Evolutionary conservation across 1,284 basidiomycete species (phyloP).

Genomic region (Albatrellus sp.): DNA sequence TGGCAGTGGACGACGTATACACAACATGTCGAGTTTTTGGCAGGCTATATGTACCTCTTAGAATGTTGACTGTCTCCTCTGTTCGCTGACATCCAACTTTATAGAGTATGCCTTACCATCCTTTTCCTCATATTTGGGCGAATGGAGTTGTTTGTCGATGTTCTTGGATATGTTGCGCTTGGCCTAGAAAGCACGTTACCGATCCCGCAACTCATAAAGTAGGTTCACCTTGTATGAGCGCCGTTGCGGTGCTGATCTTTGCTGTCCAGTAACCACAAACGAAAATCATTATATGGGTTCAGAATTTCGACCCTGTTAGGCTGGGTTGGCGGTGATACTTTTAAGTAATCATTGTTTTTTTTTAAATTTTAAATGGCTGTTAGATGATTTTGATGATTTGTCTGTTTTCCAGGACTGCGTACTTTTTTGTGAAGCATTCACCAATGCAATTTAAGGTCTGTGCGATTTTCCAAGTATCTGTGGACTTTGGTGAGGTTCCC

Average conservation of each 20-base stretch:
- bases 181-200: constrained; percentile 77
- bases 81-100: constrained; percentile 10
- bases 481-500: constrained; percentile 51
- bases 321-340: constrained; percentile 72
- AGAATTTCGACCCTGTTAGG: constrained; percentile 70
- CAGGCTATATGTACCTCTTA: constrained; percentile 54
- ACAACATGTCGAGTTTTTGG: constrained; percentile 74
- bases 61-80: background rate
- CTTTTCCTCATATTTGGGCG: constrained; percentile 65
- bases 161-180: constrained; percentile 68
- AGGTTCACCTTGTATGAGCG: constrained; percentile 13
- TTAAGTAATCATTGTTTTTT: constrained; percentile 41
- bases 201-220: constrained; percentile 70
- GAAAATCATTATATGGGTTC: constrained; percentile 74
- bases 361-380: too few relatives aligned
- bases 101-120: constrained; percentile 58
- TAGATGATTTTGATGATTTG: too few relatives aligned
- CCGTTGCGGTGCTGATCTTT: constrained; percentile 10
- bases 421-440: constrained; percentile 62
- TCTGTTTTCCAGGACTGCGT: constrained; percentile 49
- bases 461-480: constrained; percentile 67
- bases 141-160: constrained; percentile 46
- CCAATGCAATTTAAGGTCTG: constrained; percentile 73
- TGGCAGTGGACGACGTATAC: constrained; percentile 78
- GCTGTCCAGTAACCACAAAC: constrained; percentile 51